These are phyloP conservation scores for Gyrodon lividus DNA, from an alignment of 768 basidiomycete genomes.

Conservation along the genomic window DNA sequence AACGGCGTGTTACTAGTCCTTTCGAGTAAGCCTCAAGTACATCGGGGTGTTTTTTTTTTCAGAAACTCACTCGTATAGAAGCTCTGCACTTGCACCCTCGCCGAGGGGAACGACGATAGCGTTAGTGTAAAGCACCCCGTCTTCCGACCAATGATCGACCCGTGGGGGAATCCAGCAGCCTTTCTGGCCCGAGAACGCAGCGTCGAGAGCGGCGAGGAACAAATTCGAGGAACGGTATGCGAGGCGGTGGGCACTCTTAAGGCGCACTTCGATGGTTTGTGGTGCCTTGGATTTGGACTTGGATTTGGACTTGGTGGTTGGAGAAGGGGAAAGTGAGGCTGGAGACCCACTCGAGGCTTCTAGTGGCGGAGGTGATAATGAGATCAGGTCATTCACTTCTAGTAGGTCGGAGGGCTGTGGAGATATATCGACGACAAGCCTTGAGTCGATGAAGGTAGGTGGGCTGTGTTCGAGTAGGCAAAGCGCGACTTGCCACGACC, in stretches of 20 bases:
- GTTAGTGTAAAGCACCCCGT: constrained; percentile 12
- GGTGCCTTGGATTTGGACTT: constrained; percentile 8
- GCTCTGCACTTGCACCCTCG: constrained; percentile 39
- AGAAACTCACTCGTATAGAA: constrained; percentile 52
- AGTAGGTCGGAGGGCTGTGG: constrained; percentile 6
- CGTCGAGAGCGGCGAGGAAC: constrained; percentile 2
- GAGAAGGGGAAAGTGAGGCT: neutral
- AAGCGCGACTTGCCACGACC: constrained; percentile 45
- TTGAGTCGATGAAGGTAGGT: constrained; percentile 56
- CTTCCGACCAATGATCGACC: constrained; percentile 11
- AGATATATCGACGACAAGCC: constrained; percentile 43
- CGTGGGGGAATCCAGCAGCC: constrained; percentile 10
- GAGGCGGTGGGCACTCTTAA: constrained; percentile 24
- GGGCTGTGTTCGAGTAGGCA: constrained; percentile 55
- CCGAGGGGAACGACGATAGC: constrained; percentile 42
- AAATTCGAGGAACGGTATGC: constrained; percentile 23
- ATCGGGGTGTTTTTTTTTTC: neutral
- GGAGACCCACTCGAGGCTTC: neutral
- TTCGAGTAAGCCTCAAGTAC: neutral
- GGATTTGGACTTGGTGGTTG: neutral
- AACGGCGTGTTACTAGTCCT: constrained; percentile 43
- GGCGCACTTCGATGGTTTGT: constrained; percentile 26
- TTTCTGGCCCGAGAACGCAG: constrained; percentile 3
- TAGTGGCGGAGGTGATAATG: constrained; percentile 1
- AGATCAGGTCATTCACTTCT: constrained; percentile 7